These are phyloP conservation scores for Clonostachys rhizophaga DNA, from an alignment of 2,329 filamentous ascomycete species.

Conservation along the genomic window DNA sequence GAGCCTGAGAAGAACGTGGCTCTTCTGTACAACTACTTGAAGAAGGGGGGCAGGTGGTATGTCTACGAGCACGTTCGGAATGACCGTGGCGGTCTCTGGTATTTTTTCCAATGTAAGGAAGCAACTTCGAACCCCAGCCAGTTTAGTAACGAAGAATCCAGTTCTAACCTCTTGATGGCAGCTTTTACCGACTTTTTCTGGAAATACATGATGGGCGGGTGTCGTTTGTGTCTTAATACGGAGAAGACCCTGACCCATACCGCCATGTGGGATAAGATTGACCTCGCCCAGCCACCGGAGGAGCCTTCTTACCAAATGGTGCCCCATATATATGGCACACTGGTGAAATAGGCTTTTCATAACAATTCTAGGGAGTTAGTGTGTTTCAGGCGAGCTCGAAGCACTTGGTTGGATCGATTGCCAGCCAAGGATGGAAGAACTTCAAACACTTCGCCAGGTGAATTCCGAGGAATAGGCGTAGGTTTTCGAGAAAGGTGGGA, in stretches of 20 bases:
- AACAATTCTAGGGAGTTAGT: too few species aligned
- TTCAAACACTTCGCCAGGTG: too few species aligned
- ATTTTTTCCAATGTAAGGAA: conserved; percentile 45
- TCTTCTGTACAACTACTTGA: conserved; percentile 51
- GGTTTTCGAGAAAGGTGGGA: too few species aligned
- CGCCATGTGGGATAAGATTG: conserved; percentile 44
- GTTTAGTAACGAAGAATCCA: background rate
- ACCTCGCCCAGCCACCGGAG: conserved; percentile 32
- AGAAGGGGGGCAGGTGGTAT: conserved; percentile 58
- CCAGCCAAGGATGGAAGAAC: too few species aligned
- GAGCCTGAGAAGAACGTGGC: conserved; percentile 50
- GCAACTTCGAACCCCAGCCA: background rate
- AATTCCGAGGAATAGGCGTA: too few species aligned
- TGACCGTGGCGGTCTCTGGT: conserved; percentile 30
- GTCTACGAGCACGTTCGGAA: conserved; percentile 56
- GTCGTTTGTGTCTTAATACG: conserved; percentile 45
- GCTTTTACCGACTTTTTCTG: conserved; percentile 47
- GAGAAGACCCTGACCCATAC: conserved; percentile 36
- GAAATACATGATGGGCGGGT: conserved; percentile 45
- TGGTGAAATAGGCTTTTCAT: conserved; percentile 32
- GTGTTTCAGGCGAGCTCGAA: too few species aligned
- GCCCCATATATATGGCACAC: conserved; percentile 44
- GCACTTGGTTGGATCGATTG: too few species aligned
- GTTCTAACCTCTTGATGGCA: conserved; percentile 11
- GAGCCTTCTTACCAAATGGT: conserved; percentile 36